These are phyloP conservation scores for Sporothrix dimorphospora DNA, from an alignment of 2,329 filamentous ascomycete genomes.

Conservation along the genomic window DNA sequence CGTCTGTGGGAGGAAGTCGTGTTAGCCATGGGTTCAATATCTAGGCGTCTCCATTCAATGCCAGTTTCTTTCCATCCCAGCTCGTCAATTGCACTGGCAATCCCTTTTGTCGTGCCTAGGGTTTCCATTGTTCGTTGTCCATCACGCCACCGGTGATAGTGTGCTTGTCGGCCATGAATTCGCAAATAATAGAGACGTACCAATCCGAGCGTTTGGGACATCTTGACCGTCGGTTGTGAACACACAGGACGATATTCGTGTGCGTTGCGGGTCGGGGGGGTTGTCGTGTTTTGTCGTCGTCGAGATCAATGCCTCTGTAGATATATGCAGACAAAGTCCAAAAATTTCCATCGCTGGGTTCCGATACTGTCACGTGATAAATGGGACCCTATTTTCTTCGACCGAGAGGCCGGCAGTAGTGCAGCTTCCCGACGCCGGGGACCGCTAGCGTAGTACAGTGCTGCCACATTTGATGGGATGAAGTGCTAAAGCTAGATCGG, in stretches of 20 bases:
- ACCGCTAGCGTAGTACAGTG: constrained; percentile 1
- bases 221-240: constrained; percentile 40
- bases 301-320: neutral
- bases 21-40: neutral
- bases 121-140: neutral
- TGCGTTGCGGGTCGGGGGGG: neutral
- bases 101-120: neutral
- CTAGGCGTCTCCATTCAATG: neutral
- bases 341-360: constrained; percentile 5
- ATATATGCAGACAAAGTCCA: neutral
- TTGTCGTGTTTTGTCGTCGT: neutral
- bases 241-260: neutral
- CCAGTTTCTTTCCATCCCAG: too few species aligned
- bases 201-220: constrained; percentile 80
- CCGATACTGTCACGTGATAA: constrained; percentile 3
- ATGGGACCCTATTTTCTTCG: neutral
- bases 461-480: neutral
- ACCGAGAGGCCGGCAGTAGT: neutral
- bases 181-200: constrained; percentile 51
- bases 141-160: neutral
- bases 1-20: constrained; percentile 60
- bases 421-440: neutral
- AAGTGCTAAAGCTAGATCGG: neutral
- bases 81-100: constrained; percentile 1
- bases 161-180: neutral